Evolutionary conservation across 208 protist species (phyloP), one percentile per base, ranked within the genome.

Genomic region (Leishmania arabica): DNA sequence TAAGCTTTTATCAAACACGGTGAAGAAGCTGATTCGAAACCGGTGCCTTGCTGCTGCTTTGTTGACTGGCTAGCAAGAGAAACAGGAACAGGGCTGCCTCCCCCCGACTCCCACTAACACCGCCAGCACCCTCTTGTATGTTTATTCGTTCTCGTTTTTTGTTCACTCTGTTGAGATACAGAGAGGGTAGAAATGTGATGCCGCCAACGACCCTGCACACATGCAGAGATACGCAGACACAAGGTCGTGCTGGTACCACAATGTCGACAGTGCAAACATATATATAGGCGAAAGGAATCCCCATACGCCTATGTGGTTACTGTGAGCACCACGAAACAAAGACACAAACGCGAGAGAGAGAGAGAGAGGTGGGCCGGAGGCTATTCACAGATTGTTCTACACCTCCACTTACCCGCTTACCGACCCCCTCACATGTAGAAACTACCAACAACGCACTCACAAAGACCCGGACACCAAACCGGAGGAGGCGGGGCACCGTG

Each of bases 281-380:
- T 15, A 49, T 21, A 68, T 21, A 40, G 1, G 3, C 42, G 64
- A 1, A 24, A 15, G 19, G 9, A 45, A 71, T 13, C 45, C 69
- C n/a, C 45, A 53, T n/a, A 79, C 34, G 24, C 40, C 17, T 54
- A 62, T 9, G 74, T 80, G 47, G 9, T n/a, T 53, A 69, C 69
- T 80, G 69, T 76, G 74, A 81, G 75, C 54, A 81, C 64, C 47
- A 66, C 40, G 37, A 66, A 58, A 54, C 53, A 60, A 45, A 53
- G 53, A 77, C 42, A 68, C 56, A 66, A 37, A 27, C 51, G 17
- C 62, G 21, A 31, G 21, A 47, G 53, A 68, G 17, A 37, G 34
- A 65, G 37, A 62, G 17, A 65, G 37, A 62, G 31, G 51, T 47
- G 51, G 51, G 7, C 49, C 34, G 19, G 34, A 19, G 45, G 24